Evolutionary conservation across 768 basidiomycete species (phyloP), one percentile per base, ranked within the genome.

Genomic region (Leccinellum rugosiceps): DNA sequence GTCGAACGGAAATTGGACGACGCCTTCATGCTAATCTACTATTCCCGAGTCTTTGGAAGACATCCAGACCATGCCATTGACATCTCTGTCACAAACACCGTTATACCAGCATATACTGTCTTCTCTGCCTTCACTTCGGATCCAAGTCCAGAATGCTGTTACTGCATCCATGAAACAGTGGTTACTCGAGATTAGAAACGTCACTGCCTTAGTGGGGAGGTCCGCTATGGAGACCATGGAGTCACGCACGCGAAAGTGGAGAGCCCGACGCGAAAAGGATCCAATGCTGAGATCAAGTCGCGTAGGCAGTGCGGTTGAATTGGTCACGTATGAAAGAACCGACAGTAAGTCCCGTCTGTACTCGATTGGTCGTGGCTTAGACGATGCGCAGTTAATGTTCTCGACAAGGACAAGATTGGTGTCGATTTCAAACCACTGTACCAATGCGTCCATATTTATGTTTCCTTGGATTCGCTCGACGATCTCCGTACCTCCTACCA

Each of bases 381-480:
- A 9, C 48, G 47, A 30, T 34, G 17, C 54, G 23, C 64, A 98
- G 95, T 88, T 71, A 87, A 95, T 71, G 87, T 95, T 3, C 78
- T 98, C n/a, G 86, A 96, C 63, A 95, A 94, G 67, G 92, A 96
- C 55, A 81, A 86, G 61, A 78, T 97, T 30, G 80, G 81, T 49
- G 90, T 99, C 48, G 93, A 98, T 72, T 98, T 99, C 77, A 90
- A 88, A 64, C 95, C 96, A 13, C 74, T 99, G 13, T 96, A 93
- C 65, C 92, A 98, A 74, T 96, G 94, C 71, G 94, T 99, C 52
- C 97, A 97, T 66, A 98, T 98, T 59, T 96, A 98, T 72, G 85
- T 89, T 56, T 85, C 94, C 6, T 78, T 99, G 21, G 92, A 95
- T 68, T 87, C 88, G n/a, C 80, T 95, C 35, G 88, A 90, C 43